Percentiles rank a stretch among this genome's conserved stretches.
Evolutionary conservation across 768 basidiomycete genomes (phyloP).

Genomic region (Podaxis mareebaensis): DNA sequence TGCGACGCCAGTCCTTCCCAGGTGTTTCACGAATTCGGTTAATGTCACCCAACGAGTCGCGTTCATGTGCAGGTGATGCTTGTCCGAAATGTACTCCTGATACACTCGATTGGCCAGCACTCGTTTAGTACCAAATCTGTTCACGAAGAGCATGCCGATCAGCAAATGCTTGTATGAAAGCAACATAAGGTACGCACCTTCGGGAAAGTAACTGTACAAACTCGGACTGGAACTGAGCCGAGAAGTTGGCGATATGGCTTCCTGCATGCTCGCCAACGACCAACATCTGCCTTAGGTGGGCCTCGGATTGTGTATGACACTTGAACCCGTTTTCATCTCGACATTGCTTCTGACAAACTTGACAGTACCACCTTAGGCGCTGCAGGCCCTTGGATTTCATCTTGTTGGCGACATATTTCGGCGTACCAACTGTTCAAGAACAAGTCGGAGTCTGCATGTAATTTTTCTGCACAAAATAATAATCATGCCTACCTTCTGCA

Average conservation of each 20-base stretch:
- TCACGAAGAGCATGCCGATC: neutral
- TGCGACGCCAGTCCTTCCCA: conserved; percentile 83
- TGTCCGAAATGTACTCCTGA: conserved; percentile 96
- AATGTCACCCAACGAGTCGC: conserved; percentile 96
- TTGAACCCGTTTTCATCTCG: conserved; percentile 99
- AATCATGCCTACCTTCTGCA: conserved; percentile 62
- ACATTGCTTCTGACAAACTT: conserved; percentile 99
- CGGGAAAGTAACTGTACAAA: conserved; percentile 90
- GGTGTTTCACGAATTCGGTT: conserved; percentile 91
- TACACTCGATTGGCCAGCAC: conserved; percentile 95
- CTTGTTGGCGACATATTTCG: conserved; percentile 89
- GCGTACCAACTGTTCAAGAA: conserved; percentile 66
- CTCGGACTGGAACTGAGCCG: conserved; percentile 83
- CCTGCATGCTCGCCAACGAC: conserved; percentile 95
- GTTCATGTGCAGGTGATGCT: conserved; percentile 96
- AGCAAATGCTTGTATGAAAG: conserved; percentile 10
- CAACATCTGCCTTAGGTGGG: conserved; percentile 95
- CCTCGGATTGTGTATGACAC: conserved; percentile 85
- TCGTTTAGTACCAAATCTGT: conserved; percentile 89
- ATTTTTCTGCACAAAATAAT: neutral
- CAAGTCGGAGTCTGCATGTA: conserved; percentile 1
- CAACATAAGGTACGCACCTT: conserved; percentile 47
- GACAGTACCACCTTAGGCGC: conserved; percentile 96
- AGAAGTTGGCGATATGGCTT: conserved; percentile 89
- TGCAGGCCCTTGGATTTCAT: conserved; percentile 98